Conservation (phyloP, 164 flowering plant species). For the Umbellularia californica region DNA sequence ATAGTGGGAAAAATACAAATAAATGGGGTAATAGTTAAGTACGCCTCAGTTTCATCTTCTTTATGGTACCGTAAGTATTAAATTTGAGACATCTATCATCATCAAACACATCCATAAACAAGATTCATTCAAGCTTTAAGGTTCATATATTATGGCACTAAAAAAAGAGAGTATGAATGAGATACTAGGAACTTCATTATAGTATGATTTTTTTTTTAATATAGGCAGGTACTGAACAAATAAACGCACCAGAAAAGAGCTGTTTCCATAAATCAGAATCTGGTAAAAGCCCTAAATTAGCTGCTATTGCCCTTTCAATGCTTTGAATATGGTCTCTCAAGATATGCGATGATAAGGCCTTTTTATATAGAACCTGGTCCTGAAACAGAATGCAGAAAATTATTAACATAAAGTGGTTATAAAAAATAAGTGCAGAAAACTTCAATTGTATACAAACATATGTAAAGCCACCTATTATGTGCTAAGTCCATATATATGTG, state of each 20-base stretch:
- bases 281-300: neutral
- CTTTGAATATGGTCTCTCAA: constrained; percentile 12
- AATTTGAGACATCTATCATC: too few species aligned
- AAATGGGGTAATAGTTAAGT: too few species aligned
- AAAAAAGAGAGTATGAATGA: neutral
- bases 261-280: neutral
- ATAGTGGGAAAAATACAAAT: too few species aligned
- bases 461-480: neutral
- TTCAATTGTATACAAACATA: neutral
- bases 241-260: constrained; percentile 3
- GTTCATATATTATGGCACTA: neutral
- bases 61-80: too few species aligned
- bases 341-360: constrained; percentile 4
- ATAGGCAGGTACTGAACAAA: neutral
- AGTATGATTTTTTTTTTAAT: neutral
- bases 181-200: neutral
- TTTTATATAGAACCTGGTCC: constrained; percentile 13
- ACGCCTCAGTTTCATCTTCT: too few species aligned
- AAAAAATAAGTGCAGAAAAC: neutral
- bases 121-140: neutral
- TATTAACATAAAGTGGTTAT: too few species aligned
- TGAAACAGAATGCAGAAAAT: neutral
- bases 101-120: too few species aligned
- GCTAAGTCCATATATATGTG: neutral
- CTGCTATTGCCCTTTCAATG: constrained; percentile 7